Evolutionary conservation across 1,139 yeast species (phyloP).

Genomic region (Geotrichum bryndzae): DNA sequence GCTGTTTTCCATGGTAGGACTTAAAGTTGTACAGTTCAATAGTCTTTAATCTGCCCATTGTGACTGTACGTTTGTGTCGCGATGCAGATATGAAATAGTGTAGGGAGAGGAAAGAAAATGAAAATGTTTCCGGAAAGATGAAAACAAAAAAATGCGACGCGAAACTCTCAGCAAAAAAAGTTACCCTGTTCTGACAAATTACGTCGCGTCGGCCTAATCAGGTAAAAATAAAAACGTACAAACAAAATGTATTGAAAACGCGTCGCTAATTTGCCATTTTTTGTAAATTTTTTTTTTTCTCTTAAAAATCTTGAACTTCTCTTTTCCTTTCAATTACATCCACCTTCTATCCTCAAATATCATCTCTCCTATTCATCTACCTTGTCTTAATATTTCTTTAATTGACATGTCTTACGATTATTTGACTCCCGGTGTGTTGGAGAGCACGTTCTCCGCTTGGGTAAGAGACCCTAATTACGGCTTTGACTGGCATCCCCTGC

Average conservation of each 20-base stretch:
- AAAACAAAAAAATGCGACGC: background rate
- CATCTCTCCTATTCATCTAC: background rate
- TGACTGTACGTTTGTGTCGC: background rate
- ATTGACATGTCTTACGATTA: conserved; percentile 4
- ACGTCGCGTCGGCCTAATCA: conserved; percentile 1
- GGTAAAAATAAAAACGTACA: background rate
- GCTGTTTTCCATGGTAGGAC: conserved; percentile 73
- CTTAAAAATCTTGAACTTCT: background rate
- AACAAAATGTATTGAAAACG: background rate
- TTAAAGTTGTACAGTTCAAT: conserved; percentile 68
- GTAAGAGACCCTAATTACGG: background rate
- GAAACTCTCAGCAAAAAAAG: background rate
- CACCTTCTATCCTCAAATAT: background rate
- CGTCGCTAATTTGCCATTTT: conserved; percentile 3
- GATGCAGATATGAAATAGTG: background rate
- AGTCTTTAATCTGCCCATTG: conserved; percentile 30
- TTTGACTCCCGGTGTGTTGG: conserved; percentile 10
- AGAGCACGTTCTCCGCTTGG: background rate
- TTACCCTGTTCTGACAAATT: conserved; percentile 10
- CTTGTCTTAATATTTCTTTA: background rate
- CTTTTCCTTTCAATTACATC: background rate
- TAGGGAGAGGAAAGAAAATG: conserved; percentile 1
- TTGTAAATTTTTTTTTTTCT: conserved; percentile 1
- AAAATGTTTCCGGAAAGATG: background rate
- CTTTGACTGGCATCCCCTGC: background rate